A percentile compares a stretch with the other conserved stretches of the same genome.
These are phyloP conservation scores for Cyamopsis tetragonoloba DNA, from an alignment of 306 rosid species.

Conservation along the genomic window DNA sequence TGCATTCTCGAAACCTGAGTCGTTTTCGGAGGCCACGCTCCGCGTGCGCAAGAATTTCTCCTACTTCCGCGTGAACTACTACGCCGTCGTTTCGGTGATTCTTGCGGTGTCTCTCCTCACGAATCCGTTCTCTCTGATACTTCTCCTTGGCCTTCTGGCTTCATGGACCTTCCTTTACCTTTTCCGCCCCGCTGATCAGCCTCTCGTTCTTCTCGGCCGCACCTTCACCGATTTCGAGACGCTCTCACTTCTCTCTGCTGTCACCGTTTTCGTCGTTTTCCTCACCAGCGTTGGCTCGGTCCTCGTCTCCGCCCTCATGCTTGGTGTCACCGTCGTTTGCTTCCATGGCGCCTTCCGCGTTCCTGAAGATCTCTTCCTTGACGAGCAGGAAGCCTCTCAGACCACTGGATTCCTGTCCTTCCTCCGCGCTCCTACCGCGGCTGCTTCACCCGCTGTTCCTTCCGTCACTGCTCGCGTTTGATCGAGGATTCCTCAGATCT, in stretches of 20 bases:
- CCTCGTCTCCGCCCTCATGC: slow-evolving; percentile 61
- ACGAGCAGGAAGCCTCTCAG: slow-evolving; percentile 51
- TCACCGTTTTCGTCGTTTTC: slow-evolving; percentile 59
- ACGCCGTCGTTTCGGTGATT: slow-evolving; percentile 39
- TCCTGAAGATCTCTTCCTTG: slow-evolving; percentile 91
- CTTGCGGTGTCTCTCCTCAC: slow-evolving; percentile 71
- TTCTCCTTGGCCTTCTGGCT: slow-evolving; percentile 62
- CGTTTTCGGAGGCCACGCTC: slow-evolving; percentile 72
- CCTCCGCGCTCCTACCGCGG: slow-evolving; percentile 52
- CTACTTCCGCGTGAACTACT: slow-evolving; percentile 84
- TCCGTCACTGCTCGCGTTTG: slow-evolving; percentile 49
- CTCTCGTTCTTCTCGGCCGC: slow-evolving; percentile 73
- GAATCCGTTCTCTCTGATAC: slow-evolving; percentile 61
- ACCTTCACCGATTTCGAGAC: slow-evolving; percentile 73
- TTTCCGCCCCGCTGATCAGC: slow-evolving; percentile 93
- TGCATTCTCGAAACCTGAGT: slow-evolving; percentile 70
- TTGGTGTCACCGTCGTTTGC: slow-evolving; percentile 57
- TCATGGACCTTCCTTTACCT: slow-evolving; percentile 91
- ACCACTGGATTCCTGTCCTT: slow-evolving; percentile 61
- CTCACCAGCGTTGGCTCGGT: slow-evolving; percentile 87
- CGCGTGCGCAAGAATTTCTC: slow-evolving; percentile 85
- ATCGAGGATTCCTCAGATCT: slow-evolving; percentile 10
- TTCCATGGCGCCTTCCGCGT: slow-evolving; percentile 78
- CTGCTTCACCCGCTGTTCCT: slow-evolving; percentile 40
- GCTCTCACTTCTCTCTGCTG: slow-evolving; percentile 43